Percentiles rank a stretch among this genome's conserved stretches.
These are phyloP conservation scores for Vaccinium macrocarpon DNA, from an alignment of 148 eudicot genomes.

Conservation along the genomic window DNA sequence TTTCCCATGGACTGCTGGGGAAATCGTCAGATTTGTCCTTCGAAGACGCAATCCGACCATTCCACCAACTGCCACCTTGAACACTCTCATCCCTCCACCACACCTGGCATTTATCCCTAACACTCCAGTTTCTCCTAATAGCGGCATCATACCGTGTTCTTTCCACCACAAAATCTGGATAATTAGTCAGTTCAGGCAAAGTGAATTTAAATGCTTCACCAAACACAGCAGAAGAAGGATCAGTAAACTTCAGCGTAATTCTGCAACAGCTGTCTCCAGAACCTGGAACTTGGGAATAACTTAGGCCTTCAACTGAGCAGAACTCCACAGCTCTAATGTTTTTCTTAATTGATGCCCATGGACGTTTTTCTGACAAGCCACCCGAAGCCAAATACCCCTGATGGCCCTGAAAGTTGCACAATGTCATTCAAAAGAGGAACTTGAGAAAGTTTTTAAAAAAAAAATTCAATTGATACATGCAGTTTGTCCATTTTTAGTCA, in stretches of 20 bases:
- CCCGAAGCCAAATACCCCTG: slow-evolving; percentile 51
- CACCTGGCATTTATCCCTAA: slow-evolving; percentile 63
- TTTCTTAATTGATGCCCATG: slow-evolving; percentile 51
- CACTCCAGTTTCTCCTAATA: slow-evolving; percentile 59
- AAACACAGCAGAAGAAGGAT: slow-evolving; percentile 38
- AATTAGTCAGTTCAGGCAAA: slow-evolving; percentile 65
- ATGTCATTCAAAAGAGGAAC: neutral
- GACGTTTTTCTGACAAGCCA: slow-evolving; percentile 36
- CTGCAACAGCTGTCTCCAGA: slow-evolving; percentile 96
- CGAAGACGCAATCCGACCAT: slow-evolving; percentile 48
- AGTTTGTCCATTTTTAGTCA: neutral
- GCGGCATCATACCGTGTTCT: slow-evolving; percentile 68
- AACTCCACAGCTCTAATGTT: slow-evolving; percentile 60
- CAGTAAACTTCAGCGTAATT: slow-evolving; percentile 59
- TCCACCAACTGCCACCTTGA: slow-evolving; percentile 78
- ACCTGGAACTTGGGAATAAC: slow-evolving; percentile 55
- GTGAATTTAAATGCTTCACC: slow-evolving; percentile 54
- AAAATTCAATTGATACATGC: neutral
- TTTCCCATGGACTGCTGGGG: slow-evolving; percentile 96
- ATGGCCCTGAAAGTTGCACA: slow-evolving; percentile 64
- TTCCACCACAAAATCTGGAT: slow-evolving; percentile 86
- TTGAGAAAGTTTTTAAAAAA: neutral
- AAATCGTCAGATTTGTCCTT: slow-evolving; percentile 51
- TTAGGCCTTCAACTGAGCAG: slow-evolving; percentile 59
- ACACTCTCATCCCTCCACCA: slow-evolving; percentile 81